Evolutionary conservation across 208 protist species (phyloP).

Genomic region (Naegleria lovaniensis): DNA sequence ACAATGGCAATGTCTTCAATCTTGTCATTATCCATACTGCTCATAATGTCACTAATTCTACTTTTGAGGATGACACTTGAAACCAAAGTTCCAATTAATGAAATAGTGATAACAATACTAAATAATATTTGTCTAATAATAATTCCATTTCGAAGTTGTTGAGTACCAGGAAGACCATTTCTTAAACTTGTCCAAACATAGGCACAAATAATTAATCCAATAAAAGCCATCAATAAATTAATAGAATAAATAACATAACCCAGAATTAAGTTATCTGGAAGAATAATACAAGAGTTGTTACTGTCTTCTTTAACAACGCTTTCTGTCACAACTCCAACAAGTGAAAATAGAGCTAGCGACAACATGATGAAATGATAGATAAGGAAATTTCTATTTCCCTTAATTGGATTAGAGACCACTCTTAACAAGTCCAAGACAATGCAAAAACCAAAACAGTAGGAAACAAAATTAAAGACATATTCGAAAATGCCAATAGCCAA

Average conservation of each 20-base stretch:
- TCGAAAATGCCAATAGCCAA: not conserved
- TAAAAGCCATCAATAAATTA: not conserved
- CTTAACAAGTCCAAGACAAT: not conserved
- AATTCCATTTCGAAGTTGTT: not conserved
- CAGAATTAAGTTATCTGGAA: not conserved
- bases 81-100: not conserved
- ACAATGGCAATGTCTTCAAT: not conserved
- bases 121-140: not conserved
- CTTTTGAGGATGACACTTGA: not conserved
- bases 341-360: not conserved
- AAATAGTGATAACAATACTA: not conserved
- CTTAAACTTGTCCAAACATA: not conserved
- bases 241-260: not conserved
- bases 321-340: not conserved
- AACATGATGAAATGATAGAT: not conserved
- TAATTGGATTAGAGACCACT: not conserved
- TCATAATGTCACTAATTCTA: not conserved
- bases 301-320: not conserved
- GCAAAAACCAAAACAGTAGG: not conserved
- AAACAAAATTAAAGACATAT: not conserved
- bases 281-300: not conserved
- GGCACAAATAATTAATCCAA: not conserved
- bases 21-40: not conserved
- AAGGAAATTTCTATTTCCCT: not conserved
- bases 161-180: conserved; percentile 2